Percentiles rank a stretch among this genome's conserved stretches.
These are phyloP conservation scores for Trametes hirsuta DNA, from an alignment of 1,284 basidiomycete species.

Conservation along the genomic window DNA sequence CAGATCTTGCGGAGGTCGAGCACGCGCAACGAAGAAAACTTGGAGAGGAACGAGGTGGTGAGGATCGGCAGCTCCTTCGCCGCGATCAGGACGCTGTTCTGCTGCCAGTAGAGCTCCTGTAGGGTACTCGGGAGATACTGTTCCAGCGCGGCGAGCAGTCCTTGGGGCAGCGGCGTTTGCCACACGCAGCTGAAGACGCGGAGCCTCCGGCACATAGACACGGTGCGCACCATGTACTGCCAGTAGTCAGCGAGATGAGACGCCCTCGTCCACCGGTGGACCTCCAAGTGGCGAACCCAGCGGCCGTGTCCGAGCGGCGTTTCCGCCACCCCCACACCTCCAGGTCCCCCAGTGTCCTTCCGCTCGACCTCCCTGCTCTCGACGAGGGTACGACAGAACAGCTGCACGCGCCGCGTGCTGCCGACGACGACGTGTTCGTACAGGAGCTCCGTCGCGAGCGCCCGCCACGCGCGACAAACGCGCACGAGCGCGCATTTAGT, in stretches of 20 bases:
- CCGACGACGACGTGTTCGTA: slow-evolving; percentile 47
- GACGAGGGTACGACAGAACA: slow-evolving; percentile 24
- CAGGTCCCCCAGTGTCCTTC: not conserved
- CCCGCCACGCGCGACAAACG: slow-evolving; percentile 53
- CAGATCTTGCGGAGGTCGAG: slow-evolving; percentile 29
- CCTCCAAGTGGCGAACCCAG: slow-evolving; percentile 32
- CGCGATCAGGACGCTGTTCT: slow-evolving; percentile 25
- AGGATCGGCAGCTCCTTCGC: slow-evolving; percentile 23
- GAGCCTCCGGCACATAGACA: slow-evolving; percentile 24
- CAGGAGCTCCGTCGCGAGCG: slow-evolving; percentile 46
- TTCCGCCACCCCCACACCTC: not conserved
- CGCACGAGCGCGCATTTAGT: slow-evolving; percentile 52
- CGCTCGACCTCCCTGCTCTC: slow-evolving; percentile 17
- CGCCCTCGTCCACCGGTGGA: slow-evolving; percentile 24
- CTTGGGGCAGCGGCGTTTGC: slow-evolving; percentile 24
- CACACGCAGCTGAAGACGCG: slow-evolving; percentile 30
- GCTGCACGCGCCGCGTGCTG: slow-evolving; percentile 23
- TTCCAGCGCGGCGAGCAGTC: slow-evolving; percentile 24
- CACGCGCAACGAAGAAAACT: slow-evolving; percentile 23
- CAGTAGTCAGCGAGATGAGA: slow-evolving; percentile 22
- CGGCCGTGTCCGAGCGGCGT: slow-evolving; percentile 23
- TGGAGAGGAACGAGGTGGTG: slow-evolving; percentile 17
- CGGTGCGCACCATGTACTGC: slow-evolving; percentile 21
- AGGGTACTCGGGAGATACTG: slow-evolving; percentile 27
- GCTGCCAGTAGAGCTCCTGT: slow-evolving; percentile 30